Percentiles rank a stretch among this genome's conserved stretches.
Evolutionary conservation across 805 yeast species (phyloP).

Genomic region (Isabelozyma heimii): DNA sequence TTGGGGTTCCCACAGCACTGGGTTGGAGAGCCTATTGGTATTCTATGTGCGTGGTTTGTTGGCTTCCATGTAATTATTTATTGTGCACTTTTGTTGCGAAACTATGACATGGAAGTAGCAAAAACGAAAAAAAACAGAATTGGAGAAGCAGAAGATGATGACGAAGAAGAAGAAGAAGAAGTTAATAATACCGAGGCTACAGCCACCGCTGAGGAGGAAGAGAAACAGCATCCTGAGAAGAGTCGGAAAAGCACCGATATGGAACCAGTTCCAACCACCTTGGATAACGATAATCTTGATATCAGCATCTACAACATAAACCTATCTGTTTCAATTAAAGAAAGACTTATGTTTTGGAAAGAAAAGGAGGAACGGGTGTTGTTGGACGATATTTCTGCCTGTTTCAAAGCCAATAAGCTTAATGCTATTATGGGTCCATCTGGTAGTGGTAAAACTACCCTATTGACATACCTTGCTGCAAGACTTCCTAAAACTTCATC

Average conservation of each 20-base stretch:
- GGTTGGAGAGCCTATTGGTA: slow-evolving; percentile 63
- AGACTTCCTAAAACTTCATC: slow-evolving; percentile 12
- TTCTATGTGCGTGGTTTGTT: slow-evolving; percentile 55
- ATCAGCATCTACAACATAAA: slow-evolving; percentile 21
- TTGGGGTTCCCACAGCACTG: slow-evolving; percentile 66
- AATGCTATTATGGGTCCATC: slow-evolving; percentile 48
- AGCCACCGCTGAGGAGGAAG: not conserved
- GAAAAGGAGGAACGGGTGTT: slow-evolving; percentile 23
- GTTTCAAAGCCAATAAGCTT: slow-evolving; percentile 28
- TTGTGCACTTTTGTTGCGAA: slow-evolving; percentile 44
- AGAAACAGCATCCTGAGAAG: not conserved
- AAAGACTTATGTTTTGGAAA: slow-evolving; percentile 40
- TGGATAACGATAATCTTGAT: slow-evolving; percentile 9
- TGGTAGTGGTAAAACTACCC: slow-evolving; percentile 44
- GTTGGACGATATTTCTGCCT: slow-evolving; percentile 27
- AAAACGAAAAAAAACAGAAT: slow-evolving; percentile 30
- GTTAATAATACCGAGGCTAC: slow-evolving; percentile 3
- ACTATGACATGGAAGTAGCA: slow-evolving; percentile 53
- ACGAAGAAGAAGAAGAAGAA: slow-evolving; percentile 8
- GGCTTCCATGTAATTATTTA: slow-evolving; percentile 53
- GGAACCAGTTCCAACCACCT: slow-evolving; percentile 6
- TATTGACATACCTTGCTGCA: slow-evolving; percentile 47
- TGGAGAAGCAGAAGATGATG: slow-evolving; percentile 25
- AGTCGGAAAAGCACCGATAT: not conserved
- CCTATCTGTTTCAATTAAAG: slow-evolving; percentile 50